phyloP scores from a whole-genome alignment of 176 grass and related monocot species.

The Alopecurus myosuroides region DNA sequence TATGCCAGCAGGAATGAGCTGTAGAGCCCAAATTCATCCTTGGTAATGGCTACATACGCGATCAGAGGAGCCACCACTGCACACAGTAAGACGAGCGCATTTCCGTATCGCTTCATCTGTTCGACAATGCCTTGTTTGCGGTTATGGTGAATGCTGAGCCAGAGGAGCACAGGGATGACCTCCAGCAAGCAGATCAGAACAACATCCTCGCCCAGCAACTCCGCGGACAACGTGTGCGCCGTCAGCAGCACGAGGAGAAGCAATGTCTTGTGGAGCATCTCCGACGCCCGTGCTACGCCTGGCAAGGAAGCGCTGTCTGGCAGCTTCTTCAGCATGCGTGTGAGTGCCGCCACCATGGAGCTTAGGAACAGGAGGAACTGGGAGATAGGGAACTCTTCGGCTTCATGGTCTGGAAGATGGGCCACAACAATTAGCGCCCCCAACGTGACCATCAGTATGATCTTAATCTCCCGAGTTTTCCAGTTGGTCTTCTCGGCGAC shows the following conservation, averaged over 20 bases:
- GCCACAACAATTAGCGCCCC: background rate
- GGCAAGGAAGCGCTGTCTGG: background rate
- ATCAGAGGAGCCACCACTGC: background rate
- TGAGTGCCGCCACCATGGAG: background rate
- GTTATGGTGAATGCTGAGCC: slow-evolving; percentile 6
- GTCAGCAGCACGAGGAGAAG: background rate
- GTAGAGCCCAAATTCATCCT: background rate
- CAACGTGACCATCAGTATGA: background rate
- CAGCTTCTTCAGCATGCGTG: background rate
- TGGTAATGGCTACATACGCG: background rate
- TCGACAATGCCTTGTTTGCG: background rate
- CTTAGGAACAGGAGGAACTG: slow-evolving; percentile 29
- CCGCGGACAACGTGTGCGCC: background rate
- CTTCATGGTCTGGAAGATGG: background rate
- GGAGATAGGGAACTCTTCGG: background rate
- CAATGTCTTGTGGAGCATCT: background rate
- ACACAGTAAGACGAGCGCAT: rapidly evolving
- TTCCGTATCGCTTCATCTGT: background rate
- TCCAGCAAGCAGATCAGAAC: background rate
- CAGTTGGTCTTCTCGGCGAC: background rate
- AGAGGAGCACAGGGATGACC: slow-evolving; percentile 1
- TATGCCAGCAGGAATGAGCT: background rate
- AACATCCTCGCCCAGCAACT: background rate
- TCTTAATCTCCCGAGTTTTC: background rate
- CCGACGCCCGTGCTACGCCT: background rate